Percentiles rank a stretch among this genome's conserved stretches.
Conservation (phyloP, 2,329 filamentous ascomycete genomes). For the Juglanconis sp. region DNA sequence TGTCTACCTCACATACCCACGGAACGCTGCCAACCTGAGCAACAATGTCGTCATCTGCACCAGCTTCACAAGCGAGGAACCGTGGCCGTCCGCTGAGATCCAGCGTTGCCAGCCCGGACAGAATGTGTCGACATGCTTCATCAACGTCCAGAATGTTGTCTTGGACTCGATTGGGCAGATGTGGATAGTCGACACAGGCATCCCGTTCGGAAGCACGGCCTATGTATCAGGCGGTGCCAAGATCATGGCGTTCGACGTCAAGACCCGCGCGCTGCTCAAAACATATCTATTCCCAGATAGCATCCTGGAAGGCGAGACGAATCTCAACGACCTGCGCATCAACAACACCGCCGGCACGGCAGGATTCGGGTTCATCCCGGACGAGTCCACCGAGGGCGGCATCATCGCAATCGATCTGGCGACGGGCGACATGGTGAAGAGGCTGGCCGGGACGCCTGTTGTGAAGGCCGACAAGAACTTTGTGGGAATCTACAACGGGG, state of each 20-base stretch:
- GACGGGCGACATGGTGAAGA: constrained; percentile 30
- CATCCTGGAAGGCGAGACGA: constrained; percentile 32
- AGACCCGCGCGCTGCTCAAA: constrained; percentile 26
- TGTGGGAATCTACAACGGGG: constrained; percentile 35
- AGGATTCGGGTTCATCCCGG: constrained; percentile 39
- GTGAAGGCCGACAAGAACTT: constrained; percentile 36
- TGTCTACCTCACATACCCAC: constrained; percentile 40
- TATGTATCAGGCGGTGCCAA: constrained; percentile 34
- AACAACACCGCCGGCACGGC: constrained; percentile 38
- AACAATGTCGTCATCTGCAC: constrained; percentile 37
- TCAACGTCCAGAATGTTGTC: constrained; percentile 43
- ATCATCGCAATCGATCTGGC: constrained; percentile 37
- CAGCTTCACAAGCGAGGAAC: constrained; percentile 33
- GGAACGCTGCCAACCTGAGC: constrained; percentile 33
- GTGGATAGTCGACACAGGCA: constrained; percentile 40
- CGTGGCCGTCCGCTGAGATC: constrained; percentile 37
- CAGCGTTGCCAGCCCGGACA: constrained; percentile 36
- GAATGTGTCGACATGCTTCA: constrained; percentile 38
- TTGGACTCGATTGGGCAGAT: constrained; percentile 35
- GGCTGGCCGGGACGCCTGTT: constrained; percentile 35
- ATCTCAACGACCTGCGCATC: constrained; percentile 40
- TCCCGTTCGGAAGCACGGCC: constrained; percentile 27
- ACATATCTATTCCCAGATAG: constrained; percentile 36
- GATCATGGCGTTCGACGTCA: constrained; percentile 38
- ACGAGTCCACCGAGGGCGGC: constrained; percentile 34